Evolutionary conservation across 768 basidiomycete genomes (phyloP), one percentile per base, ranked within the genome.

Genomic region (Pisolithus orientalis): DNA sequence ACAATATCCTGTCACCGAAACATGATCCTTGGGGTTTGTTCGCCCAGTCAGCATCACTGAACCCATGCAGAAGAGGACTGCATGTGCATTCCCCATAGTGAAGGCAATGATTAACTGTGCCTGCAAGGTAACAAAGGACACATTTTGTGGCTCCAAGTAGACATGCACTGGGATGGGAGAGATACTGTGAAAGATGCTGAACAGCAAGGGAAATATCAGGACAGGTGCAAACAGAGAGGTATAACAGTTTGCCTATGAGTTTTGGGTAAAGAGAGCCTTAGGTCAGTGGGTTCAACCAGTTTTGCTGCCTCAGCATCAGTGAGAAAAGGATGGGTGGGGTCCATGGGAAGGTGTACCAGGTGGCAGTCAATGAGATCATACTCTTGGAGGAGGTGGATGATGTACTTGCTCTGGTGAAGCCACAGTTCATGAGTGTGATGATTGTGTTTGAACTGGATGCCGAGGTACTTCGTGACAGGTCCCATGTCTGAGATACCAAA

Each of bases 141-240:
- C 46, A 55, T 39, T 67, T 65, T 0, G 65, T 25, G 21, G 49
- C 48, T 3, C 32, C 25, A 14, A 53, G 29, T 4, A 21, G 21
- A 21, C 7, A 3, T 0, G 38, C 27, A 9, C 31, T 21, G 1
- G 71, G 73, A n/a, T 60, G 59, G 0, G 66, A 53, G 10, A 56
- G 63, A 59, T 59, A 72, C 27, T 68, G 67, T 0, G 68, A 58
- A 1, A 76, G 64, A 0, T 47, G 21, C 54, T 44, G 43, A 8
- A 72, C 68, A 5, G 66, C 57, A 43, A 57, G 70, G 0, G 68
- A 57, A 10, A 76, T 60, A 39, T 78, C 70, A 0, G 73, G 72
- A 0, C 63, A 57, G 1, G 72, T 71, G 6, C 60, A 61, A 2
- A 70, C 49, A 2, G 70, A 56, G 0, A 70, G 52, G 49, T 55